Percentiles rank a stretch among this genome's conserved stretches.
Evolutionary conservation across 305 asterid genomes (phyloP).

Genomic region (Fraxinus sp.): DNA sequence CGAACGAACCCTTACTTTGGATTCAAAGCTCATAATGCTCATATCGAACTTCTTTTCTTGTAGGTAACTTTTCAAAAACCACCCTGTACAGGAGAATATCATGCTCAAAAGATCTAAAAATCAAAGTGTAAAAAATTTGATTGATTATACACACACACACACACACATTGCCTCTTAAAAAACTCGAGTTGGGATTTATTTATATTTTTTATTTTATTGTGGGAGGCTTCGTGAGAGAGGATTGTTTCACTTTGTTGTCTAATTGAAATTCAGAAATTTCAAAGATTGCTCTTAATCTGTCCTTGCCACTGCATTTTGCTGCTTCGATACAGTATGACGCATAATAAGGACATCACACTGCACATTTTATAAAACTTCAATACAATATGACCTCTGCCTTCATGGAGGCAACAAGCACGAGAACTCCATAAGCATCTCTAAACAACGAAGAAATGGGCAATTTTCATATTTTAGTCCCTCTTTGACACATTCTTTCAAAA

Average conservation of each 20-base stretch:
- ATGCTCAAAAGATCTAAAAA: neutral
- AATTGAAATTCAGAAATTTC: neutral
- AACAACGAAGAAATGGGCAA: neutral
- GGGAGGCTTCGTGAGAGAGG: neutral
- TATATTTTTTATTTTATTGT: neutral
- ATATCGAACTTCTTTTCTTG: neutral
- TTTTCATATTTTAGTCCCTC: neutral
- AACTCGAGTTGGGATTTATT: neutral
- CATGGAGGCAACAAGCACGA: neutral
- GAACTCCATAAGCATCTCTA: neutral
- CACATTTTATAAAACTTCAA: neutral
- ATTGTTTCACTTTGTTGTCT: neutral
- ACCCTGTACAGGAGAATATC: neutral
- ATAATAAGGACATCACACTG: neutral
- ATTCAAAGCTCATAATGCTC: neutral
- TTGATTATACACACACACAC: neutral
- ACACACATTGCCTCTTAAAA: neutral
- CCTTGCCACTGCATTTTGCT: neutral
- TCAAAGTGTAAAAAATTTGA: neutral
- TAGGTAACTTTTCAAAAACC: neutral
- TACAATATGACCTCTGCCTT: neutral
- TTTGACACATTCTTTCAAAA: too few species aligned
- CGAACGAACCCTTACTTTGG: neutral
- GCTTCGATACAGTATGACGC: neutral
- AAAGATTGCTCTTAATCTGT: neutral